Evolutionary conservation across 2,329 filamentous ascomycete species (phyloP).

Genomic region (Pezicula radicicola): DNA sequence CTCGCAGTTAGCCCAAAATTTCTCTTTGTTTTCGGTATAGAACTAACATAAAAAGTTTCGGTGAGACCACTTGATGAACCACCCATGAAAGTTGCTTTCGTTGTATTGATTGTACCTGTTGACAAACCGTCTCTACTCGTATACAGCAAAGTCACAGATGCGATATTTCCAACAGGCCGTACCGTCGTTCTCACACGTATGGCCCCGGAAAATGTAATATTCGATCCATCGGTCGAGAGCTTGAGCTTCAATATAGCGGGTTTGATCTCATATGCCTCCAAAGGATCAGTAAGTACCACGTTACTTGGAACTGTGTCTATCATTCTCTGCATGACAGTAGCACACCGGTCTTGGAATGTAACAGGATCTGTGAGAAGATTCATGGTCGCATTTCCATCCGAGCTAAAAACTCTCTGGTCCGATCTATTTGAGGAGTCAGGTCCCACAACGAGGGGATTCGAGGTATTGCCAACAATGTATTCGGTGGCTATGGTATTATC

Average conservation of each 20-base stretch:
- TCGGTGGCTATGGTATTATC: constrained; percentile 55
- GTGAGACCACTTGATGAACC: constrained; percentile 53
- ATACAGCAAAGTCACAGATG: constrained; percentile 47
- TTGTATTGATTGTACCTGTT: constrained; percentile 39
- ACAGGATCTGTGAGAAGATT: constrained; percentile 37
- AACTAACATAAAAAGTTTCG: constrained; percentile 50
- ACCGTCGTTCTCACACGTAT: constrained; percentile 52
- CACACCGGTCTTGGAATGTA: constrained; percentile 43
- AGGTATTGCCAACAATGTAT: constrained; percentile 48
- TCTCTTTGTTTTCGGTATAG: neutral
- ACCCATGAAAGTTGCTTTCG: constrained; percentile 22
- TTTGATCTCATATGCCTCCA: constrained; percentile 54
- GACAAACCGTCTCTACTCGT: constrained; percentile 47
- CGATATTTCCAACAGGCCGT: constrained; percentile 36
- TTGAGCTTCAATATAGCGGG: constrained; percentile 52
- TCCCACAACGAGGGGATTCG: constrained; percentile 51
- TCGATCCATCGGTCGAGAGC: constrained; percentile 41
- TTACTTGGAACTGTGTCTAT: constrained; percentile 52
- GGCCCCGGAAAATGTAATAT: constrained; percentile 47
- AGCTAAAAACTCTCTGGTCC: constrained; percentile 50
- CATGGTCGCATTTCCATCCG: constrained; percentile 51
- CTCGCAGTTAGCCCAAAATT: constrained; percentile 24
- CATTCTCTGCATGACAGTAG: constrained; percentile 51
- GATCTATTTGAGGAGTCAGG: constrained; percentile 40
- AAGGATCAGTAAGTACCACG: constrained; percentile 45